These are phyloP conservation scores for Plasmodium vivax DNA, from an alignment of 169 alveolate species.

Conservation along the genomic window DNA sequence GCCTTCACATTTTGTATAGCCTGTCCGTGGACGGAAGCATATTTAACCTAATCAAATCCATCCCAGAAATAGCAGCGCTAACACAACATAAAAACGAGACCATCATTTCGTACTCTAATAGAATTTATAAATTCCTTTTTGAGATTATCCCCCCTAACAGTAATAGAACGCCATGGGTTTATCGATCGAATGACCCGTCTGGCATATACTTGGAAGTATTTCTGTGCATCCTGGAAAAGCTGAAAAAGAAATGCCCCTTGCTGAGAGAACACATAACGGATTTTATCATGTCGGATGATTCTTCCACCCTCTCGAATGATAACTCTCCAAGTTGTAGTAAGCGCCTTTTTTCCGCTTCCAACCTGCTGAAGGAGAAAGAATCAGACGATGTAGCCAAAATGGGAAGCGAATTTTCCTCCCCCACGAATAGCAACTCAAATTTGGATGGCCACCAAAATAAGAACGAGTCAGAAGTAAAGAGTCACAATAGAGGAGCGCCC, in stretches of 20 bases:
- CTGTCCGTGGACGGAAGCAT: conserved; percentile 66
- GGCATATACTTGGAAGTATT: conserved; percentile 73
- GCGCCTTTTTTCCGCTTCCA: neutral
- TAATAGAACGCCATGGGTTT: conserved; percentile 6
- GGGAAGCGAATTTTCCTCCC: conserved; percentile 1
- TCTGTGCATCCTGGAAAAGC: conserved; percentile 71
- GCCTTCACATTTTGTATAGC: conserved; percentile 68
- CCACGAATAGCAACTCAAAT: neutral
- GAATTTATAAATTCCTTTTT: conserved; percentile 62
- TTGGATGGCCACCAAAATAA: neutral
- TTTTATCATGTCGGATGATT: conserved; percentile 1
- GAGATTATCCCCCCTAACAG: conserved; percentile 16
- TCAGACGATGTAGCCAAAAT: neutral
- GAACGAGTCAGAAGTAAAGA: neutral
- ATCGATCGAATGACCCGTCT: conserved; percentile 14
- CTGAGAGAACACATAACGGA: conserved; percentile 57
- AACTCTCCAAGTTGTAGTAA: neutral
- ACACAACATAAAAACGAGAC: conserved; percentile 70
- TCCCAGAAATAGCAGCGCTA: conserved; percentile 65
- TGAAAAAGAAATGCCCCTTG: conserved; percentile 56
- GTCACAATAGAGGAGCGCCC: neutral
- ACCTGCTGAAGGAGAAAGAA: neutral
- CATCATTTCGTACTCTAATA: conserved; percentile 42
- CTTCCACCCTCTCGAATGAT: neutral
- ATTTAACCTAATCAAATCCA: conserved; percentile 66